Evolutionary conservation across 1,139 yeast genomes (phyloP), one percentile per base, ranked within the genome.

Genomic region (Blastobotrys serpentis): DNA sequence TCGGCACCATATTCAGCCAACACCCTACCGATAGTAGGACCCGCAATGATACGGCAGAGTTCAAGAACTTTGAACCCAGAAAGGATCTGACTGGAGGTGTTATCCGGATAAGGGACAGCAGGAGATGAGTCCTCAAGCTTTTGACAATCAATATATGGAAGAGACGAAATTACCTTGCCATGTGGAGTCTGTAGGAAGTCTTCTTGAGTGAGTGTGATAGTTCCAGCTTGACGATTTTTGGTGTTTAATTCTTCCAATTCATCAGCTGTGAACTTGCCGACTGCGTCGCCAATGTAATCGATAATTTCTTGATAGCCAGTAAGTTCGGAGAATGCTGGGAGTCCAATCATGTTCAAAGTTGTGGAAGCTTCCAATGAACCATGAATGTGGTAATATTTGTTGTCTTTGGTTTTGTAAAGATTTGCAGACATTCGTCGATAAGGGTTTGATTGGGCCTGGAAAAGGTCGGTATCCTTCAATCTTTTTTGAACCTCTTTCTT

Each of bases 191-290:
- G 43, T 22, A 62, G 54, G 48, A 67, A 67, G 25, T 64, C 61
- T 34, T 67, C 65, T 5, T 54, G 57, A 17, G 64, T 64, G 32
- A 63, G 53, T 10, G 65, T 66, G 39, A 63, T 64, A 18, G 63
- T 58, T 14, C 71, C 71, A n/a, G 77, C 80, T 0, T 63, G 60
- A 41, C 68, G 52, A 1, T 86, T 72, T 6, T 72, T 70, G 3
- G 62, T 60, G 48, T 80, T 74, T 53, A 89, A 95, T 1, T 66
- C 63, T 39, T 78, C 77, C 55, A 77, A 79, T 66, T 81, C 77
- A 18, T 73, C 68, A 16, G 75, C 58, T 2, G 81, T 64, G 60
- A 81, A 84, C 4, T 70, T 55, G 34, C 60, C 54, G 29, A 64
- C 62, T 13, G 64, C 66, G 22, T 47, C 58, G 41, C 66, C 67